A percentile compares a stretch with the other conserved stretches of the same genome.
Conservation (phyloP, 306 rosid species). For the Comarum palustre region DNA sequence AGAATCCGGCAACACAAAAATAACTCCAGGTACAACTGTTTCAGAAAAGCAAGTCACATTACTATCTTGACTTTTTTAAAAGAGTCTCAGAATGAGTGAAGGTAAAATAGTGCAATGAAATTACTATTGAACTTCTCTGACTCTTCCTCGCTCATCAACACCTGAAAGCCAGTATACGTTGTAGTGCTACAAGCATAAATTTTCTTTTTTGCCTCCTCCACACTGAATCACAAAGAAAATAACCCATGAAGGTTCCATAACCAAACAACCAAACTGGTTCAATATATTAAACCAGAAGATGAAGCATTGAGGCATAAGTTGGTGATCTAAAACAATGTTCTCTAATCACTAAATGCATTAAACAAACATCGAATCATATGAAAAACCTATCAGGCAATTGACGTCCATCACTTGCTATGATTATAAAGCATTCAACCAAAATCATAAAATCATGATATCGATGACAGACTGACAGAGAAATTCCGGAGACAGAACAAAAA, state of each 20-base stretch:
- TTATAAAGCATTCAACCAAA: neutral
- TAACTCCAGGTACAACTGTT: conserved; percentile 68
- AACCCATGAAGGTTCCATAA: neutral
- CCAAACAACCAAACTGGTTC: neutral
- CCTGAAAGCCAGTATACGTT: conserved; percentile 79
- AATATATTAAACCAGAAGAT: neutral
- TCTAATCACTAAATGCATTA: neutral
- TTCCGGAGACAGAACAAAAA: neutral
- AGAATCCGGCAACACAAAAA: conserved; percentile 81
- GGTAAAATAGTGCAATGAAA: neutral
- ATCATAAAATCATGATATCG: neutral
- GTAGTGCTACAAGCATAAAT: conserved; percentile 93
- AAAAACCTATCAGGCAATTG: neutral
- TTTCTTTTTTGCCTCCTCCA: conserved; percentile 83
- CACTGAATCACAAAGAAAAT: conserved; percentile 34
- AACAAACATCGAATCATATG: neutral
- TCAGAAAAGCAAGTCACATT: conserved; percentile 1
- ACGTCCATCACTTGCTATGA: neutral
- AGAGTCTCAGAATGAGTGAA: neutral
- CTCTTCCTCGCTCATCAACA: conserved; percentile 71
- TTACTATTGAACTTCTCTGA: conserved; percentile 71
- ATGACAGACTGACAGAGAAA: neutral
- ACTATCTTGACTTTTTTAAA: conserved; percentile 10
- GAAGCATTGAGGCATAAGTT: neutral
- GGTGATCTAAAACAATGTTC: neutral